Percentiles rank a stretch among this genome's conserved stretches.
Evolutionary conservation across 352 stramenopile genomes (phyloP).

Genomic region (Thraustochytrium sp.): DNA sequence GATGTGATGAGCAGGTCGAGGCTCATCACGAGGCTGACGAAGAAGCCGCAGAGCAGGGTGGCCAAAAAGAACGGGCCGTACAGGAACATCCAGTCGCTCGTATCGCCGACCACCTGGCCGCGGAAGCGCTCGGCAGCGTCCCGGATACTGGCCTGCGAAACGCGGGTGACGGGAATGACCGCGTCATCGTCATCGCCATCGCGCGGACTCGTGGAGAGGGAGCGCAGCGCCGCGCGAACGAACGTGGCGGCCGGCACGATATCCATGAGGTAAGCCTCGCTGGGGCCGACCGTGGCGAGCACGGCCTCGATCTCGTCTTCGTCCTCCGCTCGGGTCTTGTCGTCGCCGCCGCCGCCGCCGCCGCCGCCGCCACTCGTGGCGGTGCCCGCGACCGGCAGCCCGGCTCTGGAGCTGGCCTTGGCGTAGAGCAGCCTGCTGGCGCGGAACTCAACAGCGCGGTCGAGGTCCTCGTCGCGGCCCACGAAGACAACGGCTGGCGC

Average conservation of each 20-base stretch:
- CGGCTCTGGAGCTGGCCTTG: not conserved
- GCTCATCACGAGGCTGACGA: constrained; percentile 18
- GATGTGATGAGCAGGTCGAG: constrained; percentile 30
- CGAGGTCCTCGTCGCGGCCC: not conserved
- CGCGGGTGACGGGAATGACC: not conserved
- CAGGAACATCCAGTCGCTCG: not conserved
- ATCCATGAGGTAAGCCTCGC: constrained; percentile 1
- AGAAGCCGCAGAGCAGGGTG: not conserved
- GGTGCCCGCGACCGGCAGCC: not conserved
- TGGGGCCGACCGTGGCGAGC: not conserved
- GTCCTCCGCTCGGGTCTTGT: not conserved
- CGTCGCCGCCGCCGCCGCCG: not conserved
- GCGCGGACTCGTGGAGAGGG: not conserved
- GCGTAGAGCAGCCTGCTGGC: not conserved
- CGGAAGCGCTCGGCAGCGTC: not conserved
- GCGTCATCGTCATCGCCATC: not conserved
- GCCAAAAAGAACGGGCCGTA: not conserved
- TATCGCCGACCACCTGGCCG: not conserved
- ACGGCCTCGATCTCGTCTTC: not conserved
- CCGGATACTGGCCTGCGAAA: not conserved
- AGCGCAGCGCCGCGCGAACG: not conserved
- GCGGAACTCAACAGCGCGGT: not conserved
- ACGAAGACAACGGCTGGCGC: not conserved
- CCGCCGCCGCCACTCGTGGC: not conserved
- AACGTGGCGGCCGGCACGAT: not conserved